Conservation (phyloP, 2,329 filamentous ascomycete genomes). For the Phyllosticta capitalensis region DNA sequence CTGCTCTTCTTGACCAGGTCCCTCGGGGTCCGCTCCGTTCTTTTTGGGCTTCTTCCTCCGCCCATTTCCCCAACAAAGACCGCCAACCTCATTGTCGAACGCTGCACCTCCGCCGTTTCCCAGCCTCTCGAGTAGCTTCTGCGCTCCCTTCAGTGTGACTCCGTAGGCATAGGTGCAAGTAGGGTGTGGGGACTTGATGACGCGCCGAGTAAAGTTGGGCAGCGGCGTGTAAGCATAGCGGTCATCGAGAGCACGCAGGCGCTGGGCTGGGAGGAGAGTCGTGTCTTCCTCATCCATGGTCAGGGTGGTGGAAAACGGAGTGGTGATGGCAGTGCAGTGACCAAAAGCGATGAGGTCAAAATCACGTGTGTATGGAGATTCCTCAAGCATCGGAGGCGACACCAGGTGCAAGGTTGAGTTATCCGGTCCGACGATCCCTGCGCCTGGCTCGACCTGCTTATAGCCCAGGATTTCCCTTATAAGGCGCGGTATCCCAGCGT, state of each 20-base stretch:
- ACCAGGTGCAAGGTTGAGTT: conserved; percentile 9
- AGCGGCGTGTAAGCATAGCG: conserved; percentile 14
- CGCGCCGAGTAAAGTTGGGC: conserved; percentile 14
- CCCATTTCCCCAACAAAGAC: neutral
- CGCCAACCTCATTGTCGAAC: conserved; percentile 7
- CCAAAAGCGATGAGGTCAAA: conserved; percentile 30
- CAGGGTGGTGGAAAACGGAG: conserved; percentile 14
- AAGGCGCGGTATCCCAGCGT: neutral
- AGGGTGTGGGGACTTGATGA: conserved; percentile 9
- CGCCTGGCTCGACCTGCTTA: neutral
- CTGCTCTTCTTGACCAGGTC: conserved; percentile 12
- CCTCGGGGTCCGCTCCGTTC: conserved; percentile 16
- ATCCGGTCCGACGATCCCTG: neutral
- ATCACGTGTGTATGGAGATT: conserved; percentile 21
- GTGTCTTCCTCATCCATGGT: conserved; percentile 1
- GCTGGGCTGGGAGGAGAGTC: conserved; percentile 16
- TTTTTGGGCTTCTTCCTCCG: neutral
- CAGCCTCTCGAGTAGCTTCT: conserved; percentile 15
- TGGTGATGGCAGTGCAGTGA: conserved; percentile 22
- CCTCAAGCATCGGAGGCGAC: neutral
- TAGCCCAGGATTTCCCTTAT: neutral
- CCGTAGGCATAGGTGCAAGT: conserved; percentile 13
- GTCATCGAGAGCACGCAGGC: conserved; percentile 14
- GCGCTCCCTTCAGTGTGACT: conserved; percentile 14
- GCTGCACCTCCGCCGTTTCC: neutral